Base-by-base conservation (phyloP, 495 filamentous ascomycete species). In the Talaromyces nanjingensis region DNA sequence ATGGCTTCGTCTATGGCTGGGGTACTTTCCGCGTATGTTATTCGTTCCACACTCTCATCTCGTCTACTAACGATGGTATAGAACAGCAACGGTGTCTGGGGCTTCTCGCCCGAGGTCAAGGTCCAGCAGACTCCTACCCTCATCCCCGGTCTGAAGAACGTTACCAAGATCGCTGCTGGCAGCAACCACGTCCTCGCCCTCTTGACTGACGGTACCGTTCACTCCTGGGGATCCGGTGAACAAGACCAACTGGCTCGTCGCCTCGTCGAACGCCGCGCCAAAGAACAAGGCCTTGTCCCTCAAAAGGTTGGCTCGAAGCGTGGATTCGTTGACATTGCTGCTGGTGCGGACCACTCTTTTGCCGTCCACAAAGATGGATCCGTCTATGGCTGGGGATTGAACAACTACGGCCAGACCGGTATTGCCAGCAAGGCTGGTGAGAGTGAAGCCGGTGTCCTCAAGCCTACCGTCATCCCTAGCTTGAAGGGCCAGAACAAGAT, bases 231-330 rank as follows among this genome's bases (percentile, higher is more conserved):
- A 58, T 81, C 81, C 64, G 88, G 88, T 58, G 86, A 91, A 64
- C 87, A 91, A 66, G 80, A 81, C 70, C 90, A 92, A 72, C 87
- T 93, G n/a, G 90, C 86, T 11, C 87, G 88, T 54, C 82, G 83
- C 52, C 74, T 89, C 18, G 81, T 87, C 4, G 82, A 87, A 71
- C 85, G 88, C 60, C 84, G 87, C 60, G 86, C 83, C 47, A 76
- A 80, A 6, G 68, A 72, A 59, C 76, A 78, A 22, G 83, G 81
- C 16, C 81, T 91, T 16, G 72, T 75, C 24, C 88, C 90, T 8
- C 78, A 77, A 24, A 80, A 84, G 66, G 79, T 91, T 64, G 85
- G 82, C 31, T 71, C 86, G 24, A 80, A 83, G 25, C 81, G 83
- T 71, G 80, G 83, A 66, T 82, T 87, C 45, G 76, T 70, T 3